Base-by-base conservation (phyloP, 768 basidiomycete genomes). In the Xerocomellus amylosporus region DNA sequence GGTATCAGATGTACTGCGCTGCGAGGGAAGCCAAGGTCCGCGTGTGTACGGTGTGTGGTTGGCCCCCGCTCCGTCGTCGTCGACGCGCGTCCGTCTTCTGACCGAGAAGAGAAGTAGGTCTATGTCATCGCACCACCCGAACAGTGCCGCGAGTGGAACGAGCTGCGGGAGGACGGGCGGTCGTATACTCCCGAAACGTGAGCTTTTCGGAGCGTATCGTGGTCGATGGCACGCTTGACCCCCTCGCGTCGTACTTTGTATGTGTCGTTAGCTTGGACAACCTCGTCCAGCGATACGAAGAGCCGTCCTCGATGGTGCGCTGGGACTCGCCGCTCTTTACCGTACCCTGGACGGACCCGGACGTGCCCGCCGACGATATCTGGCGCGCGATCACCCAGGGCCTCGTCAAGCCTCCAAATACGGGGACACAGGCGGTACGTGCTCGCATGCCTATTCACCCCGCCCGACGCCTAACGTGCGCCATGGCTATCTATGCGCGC, bases 291-390 rank as follows among this genome's bases (percentile, higher is more conserved):
- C 80, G 96, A 47, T 98, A 86, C 62, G 97, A 99, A 73, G 97
- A 98, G 64, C 97, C 97, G 0, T 94, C 92, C 0, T 95, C 94
- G 5, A 95, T 95, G 88, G 95, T 91, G n/a, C 84, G 96, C 46
- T 99, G 96, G 96, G 96, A 99, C 70, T 90, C 96, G 0, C 96
- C 97, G 0, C 79, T 98, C 39, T 90, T 97, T 69, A 93, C 90
- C 2, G 74, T 97, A 1, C 73, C 85, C 5, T 92, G 87, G 82
- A 79, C 81, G 28, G 92, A 93, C 55, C 75, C 82, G 15, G 75
- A 77, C 28, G 69, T 87, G 9, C 87, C 90, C 4, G 77, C 77
- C 14, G 77, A 84, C 8, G 80, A 81, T 15, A 88, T 99, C 22
- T 97, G 90, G 87, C 78, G 84, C 15, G 86, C 90, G 0, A 73